Conservation (phyloP, 2,329 filamentous ascomycete species). For the Fusarium floridanum region DNA sequence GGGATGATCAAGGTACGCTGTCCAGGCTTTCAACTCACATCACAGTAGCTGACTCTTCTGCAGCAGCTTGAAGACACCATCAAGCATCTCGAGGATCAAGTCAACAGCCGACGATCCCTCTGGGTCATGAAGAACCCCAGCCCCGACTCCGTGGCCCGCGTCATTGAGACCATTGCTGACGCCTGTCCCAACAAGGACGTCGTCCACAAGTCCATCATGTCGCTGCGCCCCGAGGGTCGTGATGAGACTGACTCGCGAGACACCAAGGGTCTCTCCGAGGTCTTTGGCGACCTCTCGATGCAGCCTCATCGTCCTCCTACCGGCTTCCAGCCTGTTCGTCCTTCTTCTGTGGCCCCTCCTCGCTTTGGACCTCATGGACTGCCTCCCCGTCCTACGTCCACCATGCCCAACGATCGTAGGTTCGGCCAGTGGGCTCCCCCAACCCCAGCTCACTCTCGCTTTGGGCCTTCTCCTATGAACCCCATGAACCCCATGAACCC, state of each 20-base stretch:
- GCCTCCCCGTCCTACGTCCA: conserved; percentile 47
- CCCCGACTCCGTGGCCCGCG: conserved; percentile 48
- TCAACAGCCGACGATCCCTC: conserved; percentile 52
- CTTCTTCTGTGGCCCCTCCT: conserved; percentile 41
- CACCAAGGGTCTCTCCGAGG: conserved; percentile 30
- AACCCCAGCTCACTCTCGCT: conserved; percentile 36
- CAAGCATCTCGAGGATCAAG: conserved; percentile 52
- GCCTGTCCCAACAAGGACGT: conserved; percentile 47
- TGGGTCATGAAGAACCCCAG: conserved; percentile 53
- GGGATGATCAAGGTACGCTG: conserved; percentile 50
- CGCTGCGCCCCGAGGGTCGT: conserved; percentile 37
- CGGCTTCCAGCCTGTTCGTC: conserved; percentile 44
- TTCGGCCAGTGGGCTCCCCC: conserved; percentile 40
- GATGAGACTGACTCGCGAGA: conserved; percentile 24
- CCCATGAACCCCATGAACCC: conserved; percentile 19
- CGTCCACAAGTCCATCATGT: conserved; percentile 46
- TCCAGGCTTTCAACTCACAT: no score
- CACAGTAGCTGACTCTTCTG: not conserved
- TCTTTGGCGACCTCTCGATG: conserved; percentile 27
- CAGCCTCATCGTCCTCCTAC: conserved; percentile 41
- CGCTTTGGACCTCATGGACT: conserved; percentile 50
- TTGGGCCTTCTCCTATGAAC: conserved; percentile 14
- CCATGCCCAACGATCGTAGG: conserved; percentile 44
- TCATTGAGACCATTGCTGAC: conserved; percentile 50
- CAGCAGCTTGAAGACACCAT: conserved; percentile 52